phyloP scores from a whole-genome alignment of 228 moss, liverwort and hornwort genomes.

The Sphagnum fallax region DNA sequence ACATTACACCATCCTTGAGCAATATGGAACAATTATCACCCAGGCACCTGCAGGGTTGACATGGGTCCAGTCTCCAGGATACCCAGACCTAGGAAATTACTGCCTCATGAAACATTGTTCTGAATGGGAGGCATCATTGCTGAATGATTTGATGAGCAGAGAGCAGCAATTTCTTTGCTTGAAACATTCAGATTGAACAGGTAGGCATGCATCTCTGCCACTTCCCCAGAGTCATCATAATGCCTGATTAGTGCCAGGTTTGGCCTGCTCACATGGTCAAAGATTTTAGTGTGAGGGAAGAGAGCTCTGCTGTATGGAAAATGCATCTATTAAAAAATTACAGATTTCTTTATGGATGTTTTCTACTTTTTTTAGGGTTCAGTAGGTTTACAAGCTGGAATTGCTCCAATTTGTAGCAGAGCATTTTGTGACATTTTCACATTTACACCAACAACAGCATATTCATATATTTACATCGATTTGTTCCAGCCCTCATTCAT shows the following conservation, averaged over 20 bases:
- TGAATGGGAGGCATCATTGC: conserved; percentile 94
- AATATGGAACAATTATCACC: conserved; percentile 87
- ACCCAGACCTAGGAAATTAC: conserved; percentile 79
- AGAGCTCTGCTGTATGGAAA: conserved; percentile 17
- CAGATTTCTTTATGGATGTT: too few relatives aligned
- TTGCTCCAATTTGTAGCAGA: too few relatives aligned
- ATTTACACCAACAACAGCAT: too few relatives aligned
- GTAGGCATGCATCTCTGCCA: conserved; percentile 50
- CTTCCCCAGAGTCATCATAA: conserved; percentile 69
- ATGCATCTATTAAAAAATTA: too few relatives aligned
- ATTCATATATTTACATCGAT: too few relatives aligned
- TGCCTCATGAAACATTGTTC: conserved; percentile 93
- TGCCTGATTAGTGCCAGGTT: conserved; percentile 69
- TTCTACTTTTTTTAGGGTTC: too few relatives aligned
- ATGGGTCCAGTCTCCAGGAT: conserved; percentile 71
- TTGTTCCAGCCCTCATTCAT: too few relatives aligned
- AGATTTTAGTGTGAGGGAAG: conserved; percentile 59
- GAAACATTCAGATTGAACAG: conserved; percentile 97
- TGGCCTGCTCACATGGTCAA: conserved; percentile 38
- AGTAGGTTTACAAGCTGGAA: too few relatives aligned
- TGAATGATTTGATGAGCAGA: conserved; percentile 89
- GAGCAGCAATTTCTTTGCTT: conserved; percentile 79
- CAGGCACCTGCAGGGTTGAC: conserved; percentile 74
- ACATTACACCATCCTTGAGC: conserved; percentile 81
- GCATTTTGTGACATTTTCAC: too few relatives aligned